A percentile compares a stretch with the other conserved stretches of the same genome.
Conservation (phyloP, 2,329 filamentous ascomycete species). For the Colletotrichum neosansevieriae region DNA sequence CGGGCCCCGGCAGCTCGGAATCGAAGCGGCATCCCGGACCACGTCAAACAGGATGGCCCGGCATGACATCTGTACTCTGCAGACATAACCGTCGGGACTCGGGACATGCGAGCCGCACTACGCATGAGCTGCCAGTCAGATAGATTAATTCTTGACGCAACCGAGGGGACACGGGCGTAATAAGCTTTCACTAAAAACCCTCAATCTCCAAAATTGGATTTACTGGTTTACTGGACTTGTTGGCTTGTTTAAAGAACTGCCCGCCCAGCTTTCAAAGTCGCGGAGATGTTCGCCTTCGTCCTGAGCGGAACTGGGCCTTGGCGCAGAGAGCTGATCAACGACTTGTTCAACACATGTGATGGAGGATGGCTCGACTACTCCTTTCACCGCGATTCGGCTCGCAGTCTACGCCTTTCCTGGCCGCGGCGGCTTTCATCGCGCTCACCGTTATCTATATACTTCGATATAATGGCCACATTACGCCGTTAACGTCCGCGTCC, state of each 20-base stretch:
- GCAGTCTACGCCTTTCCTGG: constrained; percentile 20
- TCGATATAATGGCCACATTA: constrained; percentile 24
- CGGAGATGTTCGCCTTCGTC: too few species aligned
- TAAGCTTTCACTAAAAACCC: constrained; percentile 25
- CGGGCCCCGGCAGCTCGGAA: constrained; percentile 28
- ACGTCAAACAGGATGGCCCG: constrained; percentile 22
- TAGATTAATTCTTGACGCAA: constrained; percentile 20
- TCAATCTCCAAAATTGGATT: constrained; percentile 5
- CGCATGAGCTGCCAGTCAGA: constrained; percentile 2
- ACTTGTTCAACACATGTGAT: background rate
- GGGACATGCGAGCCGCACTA: constrained; percentile 11
- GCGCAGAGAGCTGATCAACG: background rate
- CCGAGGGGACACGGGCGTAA: background rate
- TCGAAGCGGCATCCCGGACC: background rate
- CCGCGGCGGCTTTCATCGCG: constrained; percentile 25
- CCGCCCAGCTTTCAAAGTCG: background rate
- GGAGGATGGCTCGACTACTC: constrained; percentile 30
- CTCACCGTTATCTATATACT: constrained; percentile 21
- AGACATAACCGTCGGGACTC: background rate
- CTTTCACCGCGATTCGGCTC: constrained; percentile 23
- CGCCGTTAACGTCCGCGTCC: constrained; percentile 14
- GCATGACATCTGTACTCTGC: background rate
- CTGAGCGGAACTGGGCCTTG: background rate
- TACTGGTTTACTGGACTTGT: background rate
- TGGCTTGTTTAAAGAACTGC: background rate